Conservation (phyloP, 2,329 filamentous ascomycete species). For the Fusarium albidum region DNA sequence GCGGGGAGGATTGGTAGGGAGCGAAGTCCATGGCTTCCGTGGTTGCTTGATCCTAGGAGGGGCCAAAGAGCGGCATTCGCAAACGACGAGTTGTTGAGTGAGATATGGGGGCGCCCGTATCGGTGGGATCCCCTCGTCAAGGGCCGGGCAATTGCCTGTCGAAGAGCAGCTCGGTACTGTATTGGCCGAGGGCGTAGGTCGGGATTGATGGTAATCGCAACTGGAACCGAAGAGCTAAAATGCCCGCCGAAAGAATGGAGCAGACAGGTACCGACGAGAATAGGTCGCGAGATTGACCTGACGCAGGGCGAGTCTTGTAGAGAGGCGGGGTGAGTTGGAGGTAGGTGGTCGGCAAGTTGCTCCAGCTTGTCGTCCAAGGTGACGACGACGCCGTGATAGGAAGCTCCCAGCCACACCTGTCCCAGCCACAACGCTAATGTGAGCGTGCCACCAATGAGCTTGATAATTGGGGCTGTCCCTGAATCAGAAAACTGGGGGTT, state of each 20-base stretch:
- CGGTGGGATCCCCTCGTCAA: too few relatives aligned
- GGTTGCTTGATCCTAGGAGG: conserved; percentile 2
- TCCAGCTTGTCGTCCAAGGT: conserved; percentile 15
- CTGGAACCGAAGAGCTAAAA: background rate
- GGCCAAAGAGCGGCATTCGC: background rate
- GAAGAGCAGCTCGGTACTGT: background rate
- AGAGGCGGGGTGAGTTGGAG: conserved; percentile 24
- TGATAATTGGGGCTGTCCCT: background rate
- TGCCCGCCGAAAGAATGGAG: background rate
- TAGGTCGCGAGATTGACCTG: background rate
- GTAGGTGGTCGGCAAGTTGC: conserved; percentile 12
- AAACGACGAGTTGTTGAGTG: background rate
- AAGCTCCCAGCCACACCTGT: conserved; percentile 24
- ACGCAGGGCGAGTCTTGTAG: background rate
- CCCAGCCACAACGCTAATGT: conserved; percentile 20
- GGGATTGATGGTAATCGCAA: background rate
- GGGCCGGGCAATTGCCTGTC: background rate
- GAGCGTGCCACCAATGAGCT: background rate
- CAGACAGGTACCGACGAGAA: background rate
- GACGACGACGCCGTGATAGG: conserved; percentile 10
- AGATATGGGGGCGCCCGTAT: background rate
- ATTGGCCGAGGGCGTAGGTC: background rate
- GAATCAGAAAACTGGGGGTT: background rate
- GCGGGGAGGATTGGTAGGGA: conserved; percentile 92
- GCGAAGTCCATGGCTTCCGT: conserved; percentile 83